Conservation (phyloP, 345 rosid genomes). For the Leavenworthia alabamica region DNA sequence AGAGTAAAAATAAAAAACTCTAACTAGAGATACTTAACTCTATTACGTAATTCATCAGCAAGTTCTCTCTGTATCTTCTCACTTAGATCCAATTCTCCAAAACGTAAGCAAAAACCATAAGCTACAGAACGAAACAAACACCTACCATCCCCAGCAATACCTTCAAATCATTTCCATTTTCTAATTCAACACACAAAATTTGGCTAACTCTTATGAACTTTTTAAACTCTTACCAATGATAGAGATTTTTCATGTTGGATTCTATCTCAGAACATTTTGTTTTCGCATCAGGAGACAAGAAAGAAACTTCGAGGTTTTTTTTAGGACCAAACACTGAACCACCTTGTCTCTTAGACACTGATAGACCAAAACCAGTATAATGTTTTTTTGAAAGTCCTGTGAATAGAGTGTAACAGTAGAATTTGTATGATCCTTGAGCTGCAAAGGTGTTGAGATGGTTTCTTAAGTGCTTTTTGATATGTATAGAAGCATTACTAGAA, state of each 20-base stretch:
- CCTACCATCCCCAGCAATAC: slow-evolving; percentile 95
- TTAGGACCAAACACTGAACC: slow-evolving; percentile 33
- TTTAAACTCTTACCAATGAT: too few species aligned
- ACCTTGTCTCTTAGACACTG: slow-evolving; percentile 35
- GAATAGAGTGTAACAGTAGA: slow-evolving; percentile 24
- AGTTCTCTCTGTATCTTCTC: slow-evolving; percentile 63
- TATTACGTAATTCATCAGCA: slow-evolving; percentile 73
- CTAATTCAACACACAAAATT: too few species aligned
- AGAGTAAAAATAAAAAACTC: neutral
- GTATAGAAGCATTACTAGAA: slow-evolving; percentile 44
- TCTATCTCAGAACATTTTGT: too few species aligned
- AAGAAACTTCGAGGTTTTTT: slow-evolving; percentile 44
- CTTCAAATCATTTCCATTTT: slow-evolving; percentile 34
- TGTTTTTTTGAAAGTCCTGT: slow-evolving; percentile 30
- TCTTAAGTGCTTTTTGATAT: slow-evolving; percentile 40
- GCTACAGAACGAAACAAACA: slow-evolving; percentile 93
- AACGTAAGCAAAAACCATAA: slow-evolving; percentile 69
- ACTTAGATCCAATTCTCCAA: slow-evolving; percentile 61
- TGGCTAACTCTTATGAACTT: too few species aligned
- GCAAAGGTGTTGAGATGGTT: too few species aligned
- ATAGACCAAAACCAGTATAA: slow-evolving; percentile 35
- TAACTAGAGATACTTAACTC: slow-evolving; percentile 30
- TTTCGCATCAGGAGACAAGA: slow-evolving; percentile 33
- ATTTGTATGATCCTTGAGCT: too few species aligned
- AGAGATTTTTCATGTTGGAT: slow-evolving; percentile 34